Conservation (phyloP, 169 alveolate species). For the Eimeria mitis region DNA sequence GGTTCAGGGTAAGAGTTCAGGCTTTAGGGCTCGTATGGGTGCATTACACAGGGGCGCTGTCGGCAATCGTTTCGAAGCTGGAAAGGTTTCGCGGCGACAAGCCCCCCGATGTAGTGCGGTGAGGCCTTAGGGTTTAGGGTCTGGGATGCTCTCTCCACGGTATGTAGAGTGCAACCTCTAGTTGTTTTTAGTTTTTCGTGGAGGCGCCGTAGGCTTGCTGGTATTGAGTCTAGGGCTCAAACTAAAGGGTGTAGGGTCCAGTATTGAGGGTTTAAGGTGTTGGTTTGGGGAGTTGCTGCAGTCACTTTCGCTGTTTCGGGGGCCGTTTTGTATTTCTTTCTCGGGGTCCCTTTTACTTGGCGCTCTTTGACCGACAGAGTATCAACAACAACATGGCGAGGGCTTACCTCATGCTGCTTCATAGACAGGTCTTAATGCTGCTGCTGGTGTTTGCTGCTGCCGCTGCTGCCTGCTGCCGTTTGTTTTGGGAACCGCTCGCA, state of each 20-base stretch:
- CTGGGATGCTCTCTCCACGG: not conserved
- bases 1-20: not conserved
- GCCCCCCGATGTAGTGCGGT: conserved; percentile 64
- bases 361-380: conserved; percentile 82
- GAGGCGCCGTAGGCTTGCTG: not conserved
- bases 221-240: not conserved
- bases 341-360: conserved; percentile 89
- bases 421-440: conserved; percentile 45
- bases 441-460: not conserved
- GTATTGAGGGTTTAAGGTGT: not conserved
- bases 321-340: conserved; percentile 87
- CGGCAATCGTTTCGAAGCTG: conserved; percentile 90
- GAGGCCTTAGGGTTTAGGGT: not conserved
- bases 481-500: not conserved
- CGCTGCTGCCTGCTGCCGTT: not conserved
- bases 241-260: not conserved
- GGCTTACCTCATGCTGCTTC: conserved; percentile 49
- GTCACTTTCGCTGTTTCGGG: conserved; percentile 48
- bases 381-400: conserved; percentile 29
- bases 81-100: conserved; percentile 84
- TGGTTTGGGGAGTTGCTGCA: conserved; percentile 20
- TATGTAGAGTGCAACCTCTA: not conserved
- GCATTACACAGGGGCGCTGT: conserved; percentile 80
- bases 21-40: not conserved
- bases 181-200: not conserved